A percentile compares a stretch with the other conserved stretches of the same genome.
Evolutionary conservation across 805 yeast genomes (phyloP).

Genomic region (Jamesozyma rosinii): DNA sequence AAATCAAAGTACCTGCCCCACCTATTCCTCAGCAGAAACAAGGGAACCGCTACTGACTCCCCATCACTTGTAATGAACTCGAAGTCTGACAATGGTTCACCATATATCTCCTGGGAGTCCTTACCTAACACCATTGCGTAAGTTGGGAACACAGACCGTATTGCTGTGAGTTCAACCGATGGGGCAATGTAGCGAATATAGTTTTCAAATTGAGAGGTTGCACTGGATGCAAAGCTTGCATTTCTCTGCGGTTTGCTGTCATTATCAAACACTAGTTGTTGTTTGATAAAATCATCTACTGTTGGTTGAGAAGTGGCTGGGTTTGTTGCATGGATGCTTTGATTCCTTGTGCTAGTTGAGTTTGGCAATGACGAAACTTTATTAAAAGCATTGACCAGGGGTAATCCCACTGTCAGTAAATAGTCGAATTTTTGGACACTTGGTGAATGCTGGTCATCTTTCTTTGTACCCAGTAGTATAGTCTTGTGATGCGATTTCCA

Average conservation of each 20-base stretch:
- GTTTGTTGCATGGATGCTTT: background rate
- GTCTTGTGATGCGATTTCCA: slow-evolving; percentile 76
- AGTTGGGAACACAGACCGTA: slow-evolving; percentile 55
- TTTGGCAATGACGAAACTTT: slow-evolving; percentile 9
- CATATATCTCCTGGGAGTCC: slow-evolving; percentile 59
- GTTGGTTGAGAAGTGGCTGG: background rate
- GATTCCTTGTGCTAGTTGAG: background rate
- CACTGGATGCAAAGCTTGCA: slow-evolving; percentile 10
- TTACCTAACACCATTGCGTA: slow-evolving; percentile 72
- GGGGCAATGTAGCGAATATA: slow-evolving; percentile 73
- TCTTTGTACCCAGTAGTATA: slow-evolving; percentile 43
- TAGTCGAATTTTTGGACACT: slow-evolving; percentile 37
- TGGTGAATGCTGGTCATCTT: slow-evolving; percentile 20
- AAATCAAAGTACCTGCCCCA: slow-evolving; percentile 71
- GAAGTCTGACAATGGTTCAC: slow-evolving; percentile 57
- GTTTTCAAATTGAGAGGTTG: slow-evolving; percentile 42
- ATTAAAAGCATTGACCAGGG: slow-evolving; percentile 40
- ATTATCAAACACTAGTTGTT: slow-evolving; percentile 4
- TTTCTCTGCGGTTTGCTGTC: background rate
- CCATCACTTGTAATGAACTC: slow-evolving; percentile 64
- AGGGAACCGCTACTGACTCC: slow-evolving; percentile 52
- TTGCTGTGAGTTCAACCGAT: slow-evolving; percentile 51
- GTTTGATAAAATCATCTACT: slow-evolving; percentile 4
- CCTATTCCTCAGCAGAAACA: slow-evolving; percentile 52
- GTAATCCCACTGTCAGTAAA: slow-evolving; percentile 44